Evolutionary conservation across 345 rosid species (phyloP), one percentile per base, ranked within the genome.

Genomic region (Kandelia obovata): DNA sequence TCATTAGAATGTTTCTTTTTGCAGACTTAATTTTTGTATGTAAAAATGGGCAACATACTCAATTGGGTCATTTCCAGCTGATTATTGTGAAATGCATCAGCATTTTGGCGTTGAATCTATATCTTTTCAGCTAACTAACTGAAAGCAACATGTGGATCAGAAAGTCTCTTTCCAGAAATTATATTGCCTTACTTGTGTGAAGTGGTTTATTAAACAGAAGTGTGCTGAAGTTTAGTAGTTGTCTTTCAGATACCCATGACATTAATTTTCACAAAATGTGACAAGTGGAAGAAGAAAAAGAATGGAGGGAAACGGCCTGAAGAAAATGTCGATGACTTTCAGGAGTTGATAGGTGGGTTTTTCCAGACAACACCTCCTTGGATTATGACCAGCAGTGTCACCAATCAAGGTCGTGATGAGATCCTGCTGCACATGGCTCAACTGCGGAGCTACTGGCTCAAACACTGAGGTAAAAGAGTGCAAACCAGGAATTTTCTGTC

Each of bases 301-400:
- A 91, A 89, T 49, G 96, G 97, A 52, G 96, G 99, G 62, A 91
- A 85, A 80, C 86, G 85, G 71, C 92, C 99, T 0, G 93, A 89
- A 65, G 97, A 89, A 72, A 94, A 89, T 39, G 87, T 88, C 60
- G 80, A 77, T 5, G 87, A 86, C 67, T 94, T 94, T 68, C 92
- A 89, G 71, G 91, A 88, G 79, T 69, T 91, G 85, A 89, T 94
- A 73, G 75, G 74, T 1, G 88, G 92, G 58, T 94, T 78, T 84
- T 94, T 94, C 72, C 78, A 86, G 65, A 83, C 96, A 7, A 79
- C 88, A 13, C 99, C 99, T 4, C 99, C 99, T 17, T 94, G 97
- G 99, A 94, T 94, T 61, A 89, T 91, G 99, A 94, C 99, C 28
- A 94, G 99, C 83, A 86, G 99, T 65, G 90, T 87, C 70, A 88